Evolutionary conservation across 306 rosid genomes (phyloP), one percentile per base, ranked within the genome.

Genomic region (Prunus davidiana): DNA sequence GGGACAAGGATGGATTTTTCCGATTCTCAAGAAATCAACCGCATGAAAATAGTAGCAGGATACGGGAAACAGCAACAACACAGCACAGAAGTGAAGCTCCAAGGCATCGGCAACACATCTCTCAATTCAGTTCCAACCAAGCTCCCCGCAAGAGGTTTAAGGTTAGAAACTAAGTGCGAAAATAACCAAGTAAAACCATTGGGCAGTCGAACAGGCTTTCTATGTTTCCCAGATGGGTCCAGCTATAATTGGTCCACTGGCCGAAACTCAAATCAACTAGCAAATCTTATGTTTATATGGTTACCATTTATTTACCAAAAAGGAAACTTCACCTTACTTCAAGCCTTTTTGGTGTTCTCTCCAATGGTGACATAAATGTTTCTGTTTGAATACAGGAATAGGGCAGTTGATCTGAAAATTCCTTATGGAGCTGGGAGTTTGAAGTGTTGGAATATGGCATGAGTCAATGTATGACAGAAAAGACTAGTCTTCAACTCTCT

Each of bases 1-100:
- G 96, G 98, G 97, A 92, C 80, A 92, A 79, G 82, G 93, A 89
- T 76, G 88, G 78, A 14, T 84, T 84, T 74, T 92, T 89, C 76
- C 78, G 78, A 73, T 83, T 82, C 80, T 57, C 83, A 9, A 87
- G 84, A 80, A 85, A 67, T 82, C 92, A 81, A 77, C 54, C 64
- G 10, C 81, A 71, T 54, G 95, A 82, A 16, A 88, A 73, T 67
- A 80, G 72, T 28, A 73, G 65, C 75, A 75, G 76, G 65, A 34
- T 77, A 43, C 75, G 79, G 64, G 81, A 79, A 75, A 69, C 50
- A 32, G 69, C 84, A 4, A 75, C 87, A 13, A 76, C 84, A 30
- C 81, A 85, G 76, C 69, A 84, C 69, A 90, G 86, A 83, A 89
- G 88, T 67, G 98, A 88, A 88, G 87, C 95, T 82, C 91, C 94